Percentiles rank a stretch among this genome's conserved stretches.
Evolutionary conservation across 2,329 filamentous ascomycete species (phyloP).

Genomic region (Hypoxylon sp.): DNA sequence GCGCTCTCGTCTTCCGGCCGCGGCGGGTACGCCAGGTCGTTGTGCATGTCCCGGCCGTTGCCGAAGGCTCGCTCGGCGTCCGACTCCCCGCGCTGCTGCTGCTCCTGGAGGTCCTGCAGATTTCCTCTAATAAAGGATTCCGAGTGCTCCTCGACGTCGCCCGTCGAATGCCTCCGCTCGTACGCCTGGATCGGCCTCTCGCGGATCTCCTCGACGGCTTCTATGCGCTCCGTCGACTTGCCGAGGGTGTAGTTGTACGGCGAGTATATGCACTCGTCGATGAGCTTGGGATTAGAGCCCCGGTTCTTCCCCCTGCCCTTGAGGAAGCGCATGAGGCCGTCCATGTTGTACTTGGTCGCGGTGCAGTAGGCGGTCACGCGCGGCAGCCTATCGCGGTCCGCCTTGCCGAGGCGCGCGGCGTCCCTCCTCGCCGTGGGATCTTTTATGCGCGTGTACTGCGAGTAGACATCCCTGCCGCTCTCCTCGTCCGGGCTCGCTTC

Average conservation of each 20-base stretch:
- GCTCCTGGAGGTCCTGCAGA: constrained; percentile 66
- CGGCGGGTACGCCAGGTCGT: constrained; percentile 47
- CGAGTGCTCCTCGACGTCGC: constrained; percentile 68
- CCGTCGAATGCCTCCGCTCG: constrained; percentile 79
- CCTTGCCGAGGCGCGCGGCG: constrained; percentile 90
- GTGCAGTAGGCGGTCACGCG: constrained; percentile 97
- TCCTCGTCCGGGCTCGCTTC: constrained; percentile 80
- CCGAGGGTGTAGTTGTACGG: constrained; percentile 78
- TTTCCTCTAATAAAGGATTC: constrained; percentile 68
- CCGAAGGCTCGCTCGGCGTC: constrained; percentile 42
- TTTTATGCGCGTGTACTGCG: constrained; percentile 97
- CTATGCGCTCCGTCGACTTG: constrained; percentile 48
- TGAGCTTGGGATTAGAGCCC: constrained; percentile 86
- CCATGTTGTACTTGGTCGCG: constrained; percentile 88
- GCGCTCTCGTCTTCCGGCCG: constrained; percentile 43
- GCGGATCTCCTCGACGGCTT: constrained; percentile 46
- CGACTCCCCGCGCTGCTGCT: constrained; percentile 37
- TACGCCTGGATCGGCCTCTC: constrained; percentile 54
- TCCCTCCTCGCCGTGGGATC: constrained; percentile 92
- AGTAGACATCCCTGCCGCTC: constrained; percentile 93
- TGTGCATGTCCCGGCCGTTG: constrained; percentile 44
- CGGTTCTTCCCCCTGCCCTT: constrained; percentile 82
- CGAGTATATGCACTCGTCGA: constrained; percentile 97
- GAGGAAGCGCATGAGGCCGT: constrained; percentile 86
- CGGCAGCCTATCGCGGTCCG: constrained; percentile 85